Evolutionary conservation across 805 yeast genomes (phyloP).

Genomic region (Jamesozyma lodderae): DNA sequence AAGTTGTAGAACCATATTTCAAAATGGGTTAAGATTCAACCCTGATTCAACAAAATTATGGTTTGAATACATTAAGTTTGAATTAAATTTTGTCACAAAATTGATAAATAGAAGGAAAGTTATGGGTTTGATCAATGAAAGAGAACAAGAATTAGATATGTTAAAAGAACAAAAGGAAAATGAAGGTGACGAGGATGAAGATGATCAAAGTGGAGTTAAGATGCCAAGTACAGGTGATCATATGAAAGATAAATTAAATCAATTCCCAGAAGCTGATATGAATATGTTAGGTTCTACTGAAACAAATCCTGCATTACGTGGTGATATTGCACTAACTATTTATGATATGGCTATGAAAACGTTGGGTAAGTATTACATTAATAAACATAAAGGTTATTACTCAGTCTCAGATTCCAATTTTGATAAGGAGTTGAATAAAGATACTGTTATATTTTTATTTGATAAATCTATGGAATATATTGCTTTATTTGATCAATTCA

Average conservation of each 20-base stretch:
- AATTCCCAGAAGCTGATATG: constrained; percentile 80
- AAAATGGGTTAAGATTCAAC: constrained; percentile 77
- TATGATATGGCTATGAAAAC: constrained; percentile 57
- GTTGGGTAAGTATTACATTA: constrained; percentile 27
- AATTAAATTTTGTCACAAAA: constrained; percentile 75
- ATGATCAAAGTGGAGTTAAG: constrained; percentile 33
- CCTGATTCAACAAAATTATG: constrained; percentile 64
- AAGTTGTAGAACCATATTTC: constrained; percentile 80
- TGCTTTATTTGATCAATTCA: constrained; percentile 56
- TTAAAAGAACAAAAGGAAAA: constrained; percentile 29
- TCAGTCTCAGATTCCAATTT: constrained; percentile 28
- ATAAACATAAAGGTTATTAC: constrained; percentile 29
- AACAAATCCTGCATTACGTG: constrained; percentile 67
- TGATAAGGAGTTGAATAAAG: constrained; percentile 24
- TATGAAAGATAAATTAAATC: constrained; percentile 53
- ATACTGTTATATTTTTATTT: constrained; percentile 28
- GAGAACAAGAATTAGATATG: constrained; percentile 51
- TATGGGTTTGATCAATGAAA: constrained; percentile 66
- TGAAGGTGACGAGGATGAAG: constrained; percentile 28
- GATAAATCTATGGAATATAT: constrained; percentile 41
- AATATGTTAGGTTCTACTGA: constrained; percentile 80
- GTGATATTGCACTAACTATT: constrained; percentile 63
- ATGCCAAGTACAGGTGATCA: constrained; percentile 46
- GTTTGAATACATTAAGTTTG: constrained; percentile 82
- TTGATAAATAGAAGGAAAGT: constrained; percentile 75